A percentile compares a stretch with the other conserved stretches of the same genome.
Conservation (phyloP, 1,284 basidiomycete species). For the Chalciporus sp. region DNA sequence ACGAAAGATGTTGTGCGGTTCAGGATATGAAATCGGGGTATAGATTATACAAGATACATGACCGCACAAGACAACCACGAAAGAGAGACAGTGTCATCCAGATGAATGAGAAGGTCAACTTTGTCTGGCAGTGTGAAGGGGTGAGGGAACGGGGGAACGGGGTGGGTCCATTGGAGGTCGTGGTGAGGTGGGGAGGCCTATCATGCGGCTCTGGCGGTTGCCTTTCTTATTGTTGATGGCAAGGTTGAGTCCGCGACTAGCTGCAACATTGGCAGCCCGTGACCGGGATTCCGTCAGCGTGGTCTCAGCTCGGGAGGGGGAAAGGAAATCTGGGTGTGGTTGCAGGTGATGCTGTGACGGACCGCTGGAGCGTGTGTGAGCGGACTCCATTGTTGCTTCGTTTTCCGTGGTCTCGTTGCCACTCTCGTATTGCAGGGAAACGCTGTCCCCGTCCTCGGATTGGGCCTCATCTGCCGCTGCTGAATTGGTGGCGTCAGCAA, state of each 20-base stretch:
- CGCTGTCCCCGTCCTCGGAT: conserved; percentile 69
- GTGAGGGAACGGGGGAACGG: conserved; percentile 21
- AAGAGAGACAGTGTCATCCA: not conserved
- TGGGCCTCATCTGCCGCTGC: conserved; percentile 59
- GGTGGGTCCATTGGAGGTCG: conserved; percentile 40
- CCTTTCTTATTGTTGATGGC: conserved; percentile 52
- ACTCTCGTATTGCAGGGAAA: conserved; percentile 68
- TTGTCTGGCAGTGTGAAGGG: conserved; percentile 30
- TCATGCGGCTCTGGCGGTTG: conserved; percentile 61
- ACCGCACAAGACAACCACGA: conserved; percentile 16
- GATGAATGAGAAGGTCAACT: conserved; percentile 13
- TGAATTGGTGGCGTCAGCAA: conserved; percentile 24
- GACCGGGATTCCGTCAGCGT: conserved; percentile 31
- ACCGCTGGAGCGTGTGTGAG: conserved; percentile 47
- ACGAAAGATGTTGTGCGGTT: conserved; percentile 3
- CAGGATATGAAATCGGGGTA: conserved; percentile 28
- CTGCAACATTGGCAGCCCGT: conserved; percentile 62
- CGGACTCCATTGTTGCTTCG: conserved; percentile 54
- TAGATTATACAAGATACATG: conserved; percentile 22
- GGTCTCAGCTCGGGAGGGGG: conserved; percentile 21
- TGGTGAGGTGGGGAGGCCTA: conserved; percentile 66
- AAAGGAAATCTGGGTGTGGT: conserved; percentile 16
- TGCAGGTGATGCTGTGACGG: conserved; percentile 27
- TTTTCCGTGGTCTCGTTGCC: conserved; percentile 69
- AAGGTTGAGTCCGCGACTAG: conserved; percentile 71